Percentiles rank a stretch among this genome's conserved stretches.
These are phyloP conservation scores for Metarhizium robertsii DNA, from an alignment of 2,329 filamentous ascomycete species.

Conservation along the genomic window DNA sequence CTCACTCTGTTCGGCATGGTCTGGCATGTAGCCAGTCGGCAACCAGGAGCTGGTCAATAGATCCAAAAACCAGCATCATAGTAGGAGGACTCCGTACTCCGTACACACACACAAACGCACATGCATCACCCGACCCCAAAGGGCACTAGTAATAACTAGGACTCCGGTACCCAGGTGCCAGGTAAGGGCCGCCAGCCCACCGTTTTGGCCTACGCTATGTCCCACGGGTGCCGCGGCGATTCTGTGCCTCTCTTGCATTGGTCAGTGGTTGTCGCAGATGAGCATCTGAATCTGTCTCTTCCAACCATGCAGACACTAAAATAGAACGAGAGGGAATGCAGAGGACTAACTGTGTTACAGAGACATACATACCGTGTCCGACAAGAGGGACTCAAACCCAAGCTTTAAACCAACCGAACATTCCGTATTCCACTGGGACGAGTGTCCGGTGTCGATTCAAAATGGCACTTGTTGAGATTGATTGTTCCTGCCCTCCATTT, in stretches of 20 bases:
- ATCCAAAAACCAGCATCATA: neutral
- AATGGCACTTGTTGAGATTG: neutral
- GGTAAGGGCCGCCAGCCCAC: conserved; percentile 1
- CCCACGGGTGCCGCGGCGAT: neutral
- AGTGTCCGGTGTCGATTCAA: neutral
- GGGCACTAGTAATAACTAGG: neutral
- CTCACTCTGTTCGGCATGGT: neutral
- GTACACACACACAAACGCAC: neutral
- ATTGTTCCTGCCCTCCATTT: neutral
- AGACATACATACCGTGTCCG: neutral
- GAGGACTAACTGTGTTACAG: neutral
- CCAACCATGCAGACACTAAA: neutral
- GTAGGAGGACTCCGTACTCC: too few relatives aligned
- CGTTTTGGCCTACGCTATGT: conserved; percentile 4
- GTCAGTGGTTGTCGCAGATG: neutral
- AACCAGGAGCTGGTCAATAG: neutral
- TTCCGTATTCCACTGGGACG: neutral
- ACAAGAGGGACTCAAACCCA: neutral
- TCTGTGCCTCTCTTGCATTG: neutral
- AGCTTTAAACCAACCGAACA: conserved; percentile 1
- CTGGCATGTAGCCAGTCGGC: neutral
- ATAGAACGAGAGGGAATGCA: neutral
- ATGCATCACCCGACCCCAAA: conserved; percentile 4
- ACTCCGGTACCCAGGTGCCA: too few relatives aligned
- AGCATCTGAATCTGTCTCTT: neutral